Evolutionary conservation across 192 early-diverging fungal species (phyloP).

Genomic region (Backusella circina): DNA sequence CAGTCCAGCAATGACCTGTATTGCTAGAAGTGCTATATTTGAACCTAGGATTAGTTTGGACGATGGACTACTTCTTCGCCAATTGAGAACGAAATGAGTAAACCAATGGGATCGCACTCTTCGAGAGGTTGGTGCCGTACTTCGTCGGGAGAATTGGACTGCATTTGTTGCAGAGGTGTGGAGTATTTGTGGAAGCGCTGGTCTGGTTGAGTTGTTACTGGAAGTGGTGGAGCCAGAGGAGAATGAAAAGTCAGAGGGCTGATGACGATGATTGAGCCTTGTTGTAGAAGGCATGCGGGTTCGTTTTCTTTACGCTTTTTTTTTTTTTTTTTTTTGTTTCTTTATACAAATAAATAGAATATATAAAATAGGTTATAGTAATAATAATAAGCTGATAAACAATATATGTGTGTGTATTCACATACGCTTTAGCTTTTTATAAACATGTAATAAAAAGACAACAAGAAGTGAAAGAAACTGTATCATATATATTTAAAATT

Average conservation of each 20-base stretch:
- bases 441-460: background rate
- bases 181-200: constrained; percentile 18
- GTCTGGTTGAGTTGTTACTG: constrained; percentile 8
- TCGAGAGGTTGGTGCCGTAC: constrained; percentile 31
- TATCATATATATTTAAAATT: background rate
- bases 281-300: constrained; percentile 10
- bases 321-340: background rate
- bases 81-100: constrained; percentile 24
- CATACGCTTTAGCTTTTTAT: background rate
- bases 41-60: constrained; percentile 38
- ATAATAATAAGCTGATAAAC: background rate
- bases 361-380: background rate
- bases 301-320: background rate
- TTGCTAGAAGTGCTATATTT: constrained; percentile 18
- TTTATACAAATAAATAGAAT: background rate
- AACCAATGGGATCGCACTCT: constrained; percentile 38
- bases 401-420: background rate
- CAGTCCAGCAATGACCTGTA: constrained; percentile 36
- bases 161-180: constrained; percentile 23
- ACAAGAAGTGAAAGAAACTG: background rate
- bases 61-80: constrained; percentile 33
- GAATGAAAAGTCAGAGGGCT: constrained; percentile 13
- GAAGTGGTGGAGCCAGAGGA: constrained; percentile 10
- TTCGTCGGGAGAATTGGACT: constrained; percentile 17
- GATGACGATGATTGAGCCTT: constrained; percentile 24